phyloP scores from a whole-genome alignment of 176 grass and related monocot species.

The Paspalum notatum region DNA sequence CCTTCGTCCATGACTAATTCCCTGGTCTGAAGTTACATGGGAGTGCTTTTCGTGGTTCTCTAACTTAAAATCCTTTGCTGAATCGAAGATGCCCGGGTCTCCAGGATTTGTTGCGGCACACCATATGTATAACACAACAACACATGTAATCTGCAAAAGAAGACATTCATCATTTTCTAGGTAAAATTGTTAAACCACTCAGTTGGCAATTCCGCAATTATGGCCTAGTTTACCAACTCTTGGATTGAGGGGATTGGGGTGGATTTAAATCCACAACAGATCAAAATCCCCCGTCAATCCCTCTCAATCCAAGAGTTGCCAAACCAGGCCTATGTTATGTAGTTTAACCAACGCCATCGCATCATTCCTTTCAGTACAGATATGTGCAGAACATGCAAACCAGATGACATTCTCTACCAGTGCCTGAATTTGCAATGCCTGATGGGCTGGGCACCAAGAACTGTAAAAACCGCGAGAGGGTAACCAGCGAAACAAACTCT shows the following conservation, averaged over 20 bases:
- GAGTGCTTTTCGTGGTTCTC: constrained; percentile 51
- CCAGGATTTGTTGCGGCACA: constrained; percentile 92
- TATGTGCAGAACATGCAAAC: neutral
- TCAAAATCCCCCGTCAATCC: no score
- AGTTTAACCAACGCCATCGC: neutral
- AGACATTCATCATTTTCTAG: neutral
- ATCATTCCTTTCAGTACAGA: neutral
- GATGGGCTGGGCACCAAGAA: neutral
- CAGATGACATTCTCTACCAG: constrained; percentile 16
- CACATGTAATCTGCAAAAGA: constrained; percentile 69
- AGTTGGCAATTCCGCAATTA: neutral
- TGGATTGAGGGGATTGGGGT: no score
- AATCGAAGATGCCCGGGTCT: constrained; percentile 84
- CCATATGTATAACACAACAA: constrained; percentile 77
- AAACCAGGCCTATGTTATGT: neutral
- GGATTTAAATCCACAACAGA: no score
- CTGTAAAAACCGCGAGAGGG: neutral
- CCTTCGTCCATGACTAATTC: constrained; percentile 54
- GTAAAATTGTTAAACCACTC: neutral
- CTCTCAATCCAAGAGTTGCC: no score
- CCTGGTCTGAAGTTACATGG: constrained; percentile 38
- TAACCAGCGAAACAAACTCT: no score
- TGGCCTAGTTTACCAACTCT: no score
- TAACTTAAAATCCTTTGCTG: constrained; percentile 53
- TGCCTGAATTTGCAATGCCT: neutral